Percentiles rank a stretch among this genome's conserved stretches.
Evolutionary conservation across 176 grass and related monocot species (phyloP).

Genomic region (Carex scoparia): DNA sequence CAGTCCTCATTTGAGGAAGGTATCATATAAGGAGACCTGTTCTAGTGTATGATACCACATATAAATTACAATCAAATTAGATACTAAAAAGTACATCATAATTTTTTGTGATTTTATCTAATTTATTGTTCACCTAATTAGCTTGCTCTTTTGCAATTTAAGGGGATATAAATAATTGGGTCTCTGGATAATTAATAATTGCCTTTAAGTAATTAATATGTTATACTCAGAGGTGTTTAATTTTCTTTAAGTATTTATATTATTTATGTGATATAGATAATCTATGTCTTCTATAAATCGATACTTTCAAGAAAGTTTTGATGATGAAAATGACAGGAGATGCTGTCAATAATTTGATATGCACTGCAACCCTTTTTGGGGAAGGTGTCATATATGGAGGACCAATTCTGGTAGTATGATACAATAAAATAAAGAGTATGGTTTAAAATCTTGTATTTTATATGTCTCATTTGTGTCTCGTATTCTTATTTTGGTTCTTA

Average conservation of each 20-base stretch:
- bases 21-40: too few relatives aligned
- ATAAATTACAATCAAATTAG: not conserved
- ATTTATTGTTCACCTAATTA: not conserved
- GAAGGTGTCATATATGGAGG: not conserved
- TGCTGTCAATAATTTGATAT: slow-evolving; percentile 1
- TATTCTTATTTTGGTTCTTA: too few relatives aligned
- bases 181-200: not conserved
- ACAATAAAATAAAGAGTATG: too few relatives aligned
- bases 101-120: not conserved
- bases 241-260: not conserved
- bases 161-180: not conserved
- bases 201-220: not conserved
- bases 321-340: not conserved
- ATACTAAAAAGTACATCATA: not conserved
- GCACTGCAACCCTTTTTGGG: not conserved
- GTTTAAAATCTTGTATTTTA: too few relatives aligned
- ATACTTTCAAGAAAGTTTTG: not conserved
- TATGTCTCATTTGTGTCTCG: too few relatives aligned
- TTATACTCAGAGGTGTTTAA: not conserved
- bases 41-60: too few relatives aligned
- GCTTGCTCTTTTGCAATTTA: not conserved
- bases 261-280: not conserved
- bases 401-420: not conserved
- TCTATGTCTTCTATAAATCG: not conserved
- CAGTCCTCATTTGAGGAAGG: not conserved